phyloP scores from a whole-genome alignment of 202 grass and related monocot genomes.

The Schoenoplectus triqueter region DNA sequence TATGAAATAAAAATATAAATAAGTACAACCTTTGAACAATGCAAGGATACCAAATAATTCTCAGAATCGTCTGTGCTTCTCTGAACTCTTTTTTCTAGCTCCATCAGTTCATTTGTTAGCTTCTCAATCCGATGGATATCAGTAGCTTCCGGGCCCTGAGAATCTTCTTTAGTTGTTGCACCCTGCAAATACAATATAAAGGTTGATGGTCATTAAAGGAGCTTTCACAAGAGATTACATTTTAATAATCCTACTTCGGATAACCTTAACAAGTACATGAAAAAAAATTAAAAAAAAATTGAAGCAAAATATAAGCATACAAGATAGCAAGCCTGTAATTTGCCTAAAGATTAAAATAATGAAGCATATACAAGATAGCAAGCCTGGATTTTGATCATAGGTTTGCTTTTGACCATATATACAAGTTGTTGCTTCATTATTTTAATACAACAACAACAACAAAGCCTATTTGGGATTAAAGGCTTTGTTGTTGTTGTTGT shows the following conservation, averaged over 20 bases:
- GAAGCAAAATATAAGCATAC: not conserved
- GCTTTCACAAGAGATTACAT: not conserved
- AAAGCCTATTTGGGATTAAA: no score
- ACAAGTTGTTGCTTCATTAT: not conserved
- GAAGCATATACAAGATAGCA: not conserved
- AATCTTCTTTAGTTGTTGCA: constrained; percentile 44
- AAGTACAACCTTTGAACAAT: constrained; percentile 6
- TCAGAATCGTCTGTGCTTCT: constrained; percentile 64
- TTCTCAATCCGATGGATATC: constrained; percentile 82
- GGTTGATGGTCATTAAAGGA: not conserved
- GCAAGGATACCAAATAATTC: constrained; percentile 64
- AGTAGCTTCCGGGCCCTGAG: constrained; percentile 56
- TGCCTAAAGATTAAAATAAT: not conserved
- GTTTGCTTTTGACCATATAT: not conserved
- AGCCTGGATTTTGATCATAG: not conserved
- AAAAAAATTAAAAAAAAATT: not conserved
- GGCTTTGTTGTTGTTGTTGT: no score
- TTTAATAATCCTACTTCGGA: constrained; percentile 7
- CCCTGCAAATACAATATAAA: constrained; percentile 46
- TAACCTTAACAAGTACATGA: constrained; percentile 7
- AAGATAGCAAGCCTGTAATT: not conserved
- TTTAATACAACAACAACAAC: no score
- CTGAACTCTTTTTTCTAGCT: constrained; percentile 92
- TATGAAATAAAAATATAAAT: not conserved
- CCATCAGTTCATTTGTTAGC: constrained; percentile 73